Evolutionary conservation across 208 protist genomes (phyloP).

Genomic region (Leishmania arabica): DNA sequence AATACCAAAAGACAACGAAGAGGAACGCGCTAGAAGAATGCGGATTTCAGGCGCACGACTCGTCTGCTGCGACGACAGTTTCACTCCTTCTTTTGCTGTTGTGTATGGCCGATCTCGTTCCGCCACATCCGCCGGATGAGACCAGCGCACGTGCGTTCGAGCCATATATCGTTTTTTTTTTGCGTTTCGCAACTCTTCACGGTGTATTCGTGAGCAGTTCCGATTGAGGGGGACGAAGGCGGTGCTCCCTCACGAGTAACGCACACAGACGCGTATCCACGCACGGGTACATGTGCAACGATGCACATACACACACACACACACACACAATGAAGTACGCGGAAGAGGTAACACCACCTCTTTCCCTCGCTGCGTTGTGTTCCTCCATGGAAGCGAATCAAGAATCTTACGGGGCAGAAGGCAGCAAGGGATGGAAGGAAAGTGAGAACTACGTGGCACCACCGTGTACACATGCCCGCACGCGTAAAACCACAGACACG

Average conservation of each 20-base stretch:
- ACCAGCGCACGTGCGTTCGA: not conserved
- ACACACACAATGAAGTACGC: conserved; percentile 8
- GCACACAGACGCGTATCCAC: not conserved
- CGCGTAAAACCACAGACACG: not conserved
- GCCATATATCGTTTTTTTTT: not conserved
- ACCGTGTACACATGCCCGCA: not conserved
- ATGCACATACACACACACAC: not conserved
- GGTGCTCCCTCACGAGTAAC: not conserved
- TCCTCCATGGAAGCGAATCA: not conserved
- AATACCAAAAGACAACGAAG: not conserved
- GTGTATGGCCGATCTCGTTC: not conserved
- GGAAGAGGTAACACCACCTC: not conserved
- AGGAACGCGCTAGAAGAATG: not conserved
- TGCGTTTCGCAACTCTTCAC: not conserved
- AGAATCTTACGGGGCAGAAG: not conserved
- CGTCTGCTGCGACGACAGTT: not conserved
- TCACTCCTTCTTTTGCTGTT: not conserved
- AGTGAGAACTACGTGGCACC: not conserved
- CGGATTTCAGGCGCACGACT: not conserved
- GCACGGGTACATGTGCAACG: not conserved
- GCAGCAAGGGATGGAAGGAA: not conserved
- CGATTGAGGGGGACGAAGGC: not conserved
- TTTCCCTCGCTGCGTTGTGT: not conserved
- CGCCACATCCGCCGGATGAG: not conserved
- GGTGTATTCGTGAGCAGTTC: not conserved